phyloP scores from a whole-genome alignment of 2,329 filamentous ascomycete genomes.

The Ophiocordyceps camponoti-floridani region DNA sequence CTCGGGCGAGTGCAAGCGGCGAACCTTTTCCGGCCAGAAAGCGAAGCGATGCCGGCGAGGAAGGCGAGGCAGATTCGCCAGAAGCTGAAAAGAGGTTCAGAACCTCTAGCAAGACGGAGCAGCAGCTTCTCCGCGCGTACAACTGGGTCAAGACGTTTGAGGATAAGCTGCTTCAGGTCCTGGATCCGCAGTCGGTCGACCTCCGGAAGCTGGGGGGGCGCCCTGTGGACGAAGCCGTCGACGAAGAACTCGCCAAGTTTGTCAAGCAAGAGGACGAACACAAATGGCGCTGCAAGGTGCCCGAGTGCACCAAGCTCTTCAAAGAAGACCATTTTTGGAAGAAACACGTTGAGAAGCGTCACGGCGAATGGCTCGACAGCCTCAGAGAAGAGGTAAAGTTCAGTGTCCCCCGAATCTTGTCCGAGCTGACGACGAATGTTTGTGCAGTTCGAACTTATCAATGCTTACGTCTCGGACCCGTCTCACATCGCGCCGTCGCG shows the following conservation, averaged over 20 bases:
- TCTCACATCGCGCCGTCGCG: conserved; percentile 86
- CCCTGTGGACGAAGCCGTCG: conserved; percentile 65
- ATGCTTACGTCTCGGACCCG: conserved; percentile 85
- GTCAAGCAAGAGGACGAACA: conserved; percentile 97
- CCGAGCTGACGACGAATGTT: background rate
- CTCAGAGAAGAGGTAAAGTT: conserved; percentile 59
- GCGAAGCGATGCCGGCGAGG: conserved; percentile 46
- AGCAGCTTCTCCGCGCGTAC: conserved; percentile 84
- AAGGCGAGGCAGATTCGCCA: conserved; percentile 28
- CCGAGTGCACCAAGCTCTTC: conserved; percentile 91
- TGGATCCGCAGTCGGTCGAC: conserved; percentile 78
- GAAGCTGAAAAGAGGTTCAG: conserved; percentile 55
- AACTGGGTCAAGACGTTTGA: conserved; percentile 99
- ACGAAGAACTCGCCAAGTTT: conserved; percentile 70
- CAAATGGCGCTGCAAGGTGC: conserved; percentile 92
- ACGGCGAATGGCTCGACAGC: conserved; percentile 68
- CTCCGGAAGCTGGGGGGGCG: conserved; percentile 83
- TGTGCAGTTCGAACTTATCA: conserved; percentile 65
- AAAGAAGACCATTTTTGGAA: conserved; percentile 95
- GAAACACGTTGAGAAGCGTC: conserved; percentile 94
- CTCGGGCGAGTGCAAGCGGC: conserved; percentile 65
- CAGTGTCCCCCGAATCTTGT: background rate
- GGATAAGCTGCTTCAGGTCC: conserved; percentile 82
- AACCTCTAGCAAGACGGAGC: conserved; percentile 60
- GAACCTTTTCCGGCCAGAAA: conserved; percentile 75